phyloP scores from a whole-genome alignment of 1,139 yeast genomes.

The Candida labiduridarum region DNA sequence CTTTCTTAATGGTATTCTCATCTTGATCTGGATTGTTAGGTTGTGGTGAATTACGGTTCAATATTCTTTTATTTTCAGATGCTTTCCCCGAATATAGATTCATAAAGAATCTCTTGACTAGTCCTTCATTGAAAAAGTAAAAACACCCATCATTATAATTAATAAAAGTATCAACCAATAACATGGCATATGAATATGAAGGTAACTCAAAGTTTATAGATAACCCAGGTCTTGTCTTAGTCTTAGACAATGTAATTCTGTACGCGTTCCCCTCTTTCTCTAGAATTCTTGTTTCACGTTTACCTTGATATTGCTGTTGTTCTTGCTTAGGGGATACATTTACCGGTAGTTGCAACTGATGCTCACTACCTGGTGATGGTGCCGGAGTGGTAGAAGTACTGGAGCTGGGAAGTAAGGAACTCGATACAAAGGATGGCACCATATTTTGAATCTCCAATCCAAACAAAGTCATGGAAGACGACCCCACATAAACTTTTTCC shows the following conservation, averaged over 20 bases:
- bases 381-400: constrained; percentile 15
- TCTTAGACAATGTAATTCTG: constrained; percentile 65
- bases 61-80: constrained; percentile 41
- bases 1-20: constrained; percentile 47
- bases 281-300: constrained; percentile 48
- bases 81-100: constrained; percentile 56
- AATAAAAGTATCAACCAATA: constrained; percentile 73
- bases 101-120: constrained; percentile 65
- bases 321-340: constrained; percentile 5
- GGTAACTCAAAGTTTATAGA: constrained; percentile 73
- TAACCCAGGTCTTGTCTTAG: constrained; percentile 67
- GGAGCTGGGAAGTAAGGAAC: constrained; percentile 19
- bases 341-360: constrained; percentile 1
- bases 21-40: constrained; percentile 38
- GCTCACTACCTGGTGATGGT: constrained; percentile 14
- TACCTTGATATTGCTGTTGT: constrained; percentile 16
- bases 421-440: constrained; percentile 39
- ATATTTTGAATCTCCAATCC: constrained; percentile 74
- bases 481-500: constrained; percentile 73
- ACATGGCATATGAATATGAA: constrained; percentile 73
- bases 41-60: constrained; percentile 39
- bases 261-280: constrained; percentile 79
- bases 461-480: constrained; percentile 79
- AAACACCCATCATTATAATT: constrained; percentile 84
- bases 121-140: constrained; percentile 82